Evolutionary conservation across 2,329 filamentous ascomycete species (phyloP), one percentile per base, ranked within the genome.

Genomic region (Verticillium zaregamsianum): DNA sequence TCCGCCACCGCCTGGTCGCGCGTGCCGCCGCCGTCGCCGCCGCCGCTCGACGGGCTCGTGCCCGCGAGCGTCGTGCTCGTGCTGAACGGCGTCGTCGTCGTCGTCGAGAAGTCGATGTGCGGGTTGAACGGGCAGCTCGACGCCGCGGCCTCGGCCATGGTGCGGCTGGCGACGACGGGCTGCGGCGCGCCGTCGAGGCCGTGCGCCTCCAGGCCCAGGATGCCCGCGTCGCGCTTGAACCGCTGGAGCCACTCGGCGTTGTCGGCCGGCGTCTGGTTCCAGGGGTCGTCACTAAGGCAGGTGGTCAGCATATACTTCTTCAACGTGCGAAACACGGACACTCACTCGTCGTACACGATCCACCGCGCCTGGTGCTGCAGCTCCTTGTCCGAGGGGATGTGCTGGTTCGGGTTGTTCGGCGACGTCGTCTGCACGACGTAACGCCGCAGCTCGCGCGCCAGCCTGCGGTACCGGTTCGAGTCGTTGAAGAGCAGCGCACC

Each of bases 181-280:
- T 84, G 84, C 2, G 85, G 83, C 7, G 80, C 79, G 67, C 86
- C 86, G 3, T 83, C 84, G 0, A 82, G 82, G 28, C 83, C 83
- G 49, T 80, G 77, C n/a, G 73, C 84, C 0, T 84, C 82, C 5
- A 76, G 72, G n/a, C 76, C 71, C 1, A 82, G 70, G 33, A 88
- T 81, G 20, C 84, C 84, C 0, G 76, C 78, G 57, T 85, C 80
- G 12, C 84, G 80, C 71, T 89, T 88, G 75, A 89, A 88, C 55
- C 85, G 80, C 61, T 80, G 77, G 14, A 89, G 77, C 86, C 86
- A 89, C 71, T 88, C 85, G 1, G 77, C 79, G 65, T 88, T 88
- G 68, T 88, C 86, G 33, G 85, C 85, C 1, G 84, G 83, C 0
- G 86, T 88, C 66, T 86, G 82, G 69, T 88, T 88, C 82, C 85